Evolutionary conservation across 2,329 filamentous ascomycete genomes (phyloP).

Genomic region (Neonectria punicea): DNA sequence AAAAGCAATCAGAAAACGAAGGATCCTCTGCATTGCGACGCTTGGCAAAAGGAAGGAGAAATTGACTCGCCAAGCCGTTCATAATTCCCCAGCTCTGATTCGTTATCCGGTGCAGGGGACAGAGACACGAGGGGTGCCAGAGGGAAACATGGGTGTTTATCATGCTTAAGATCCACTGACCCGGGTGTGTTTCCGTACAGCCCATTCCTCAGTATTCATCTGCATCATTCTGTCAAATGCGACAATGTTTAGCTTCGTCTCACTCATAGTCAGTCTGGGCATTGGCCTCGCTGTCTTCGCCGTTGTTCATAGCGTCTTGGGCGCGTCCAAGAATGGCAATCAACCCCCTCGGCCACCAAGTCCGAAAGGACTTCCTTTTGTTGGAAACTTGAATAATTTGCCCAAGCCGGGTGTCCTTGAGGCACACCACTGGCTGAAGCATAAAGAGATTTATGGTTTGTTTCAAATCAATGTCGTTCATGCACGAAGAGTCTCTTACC

Average conservation of each 20-base stretch:
- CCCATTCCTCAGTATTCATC: neutral
- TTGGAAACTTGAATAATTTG: constrained; percentile 30
- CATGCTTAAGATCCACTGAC: neutral
- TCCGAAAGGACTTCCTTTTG: constrained; percentile 27
- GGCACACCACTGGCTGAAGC: constrained; percentile 34
- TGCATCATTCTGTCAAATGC: neutral
- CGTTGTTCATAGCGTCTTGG: neutral
- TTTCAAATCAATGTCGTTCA: no score
- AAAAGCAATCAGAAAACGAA: neutral
- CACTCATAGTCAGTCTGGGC: neutral
- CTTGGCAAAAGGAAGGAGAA: neutral
- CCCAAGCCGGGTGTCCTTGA: constrained; percentile 21
- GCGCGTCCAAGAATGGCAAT: neutral
- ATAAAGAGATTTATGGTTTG: constrained; percentile 31
- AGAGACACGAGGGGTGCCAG: neutral
- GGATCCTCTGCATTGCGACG: neutral
- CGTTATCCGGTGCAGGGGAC: neutral
- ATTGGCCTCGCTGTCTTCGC: neutral
- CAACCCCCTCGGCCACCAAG: constrained; percentile 25
- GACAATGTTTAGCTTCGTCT: neutral
- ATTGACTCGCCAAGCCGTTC: neutral
- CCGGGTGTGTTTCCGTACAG: neutral
- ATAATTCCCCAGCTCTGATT: neutral
- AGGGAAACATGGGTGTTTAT: neutral
- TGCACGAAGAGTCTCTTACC: neutral